Base-by-base conservation (phyloP, 306 rosid genomes). In the Hylodesmum podocarpum region DNA sequence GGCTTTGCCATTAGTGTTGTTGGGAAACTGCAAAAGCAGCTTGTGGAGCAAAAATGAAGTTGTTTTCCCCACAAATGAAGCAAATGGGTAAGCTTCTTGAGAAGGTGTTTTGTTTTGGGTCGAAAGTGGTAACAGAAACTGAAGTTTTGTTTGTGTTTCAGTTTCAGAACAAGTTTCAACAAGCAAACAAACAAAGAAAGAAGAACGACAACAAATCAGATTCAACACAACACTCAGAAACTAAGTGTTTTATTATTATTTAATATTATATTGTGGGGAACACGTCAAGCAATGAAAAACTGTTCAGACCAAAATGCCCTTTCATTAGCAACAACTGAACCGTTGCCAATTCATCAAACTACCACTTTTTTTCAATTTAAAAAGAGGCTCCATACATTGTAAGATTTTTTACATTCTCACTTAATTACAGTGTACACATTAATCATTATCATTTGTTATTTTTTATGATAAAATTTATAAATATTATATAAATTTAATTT, bases 1-100 rank as follows among this genome's bases (percentile, higher is more conserved):
- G 96, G 93, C 87, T 92, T 95, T 37, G 89, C 91, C 98, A 95
- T 95, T 64, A 40, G 21, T 78, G 64, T 55, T 70, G 36, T 2
- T 15, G 69, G 71, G 78, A 55, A 79, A 75, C 43, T 33, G 34
- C 69, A 72, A 79, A 76, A n/a, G 53, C 65, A 58, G 64, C 72
- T 51, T 75, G 70, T 54, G 85, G 50, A 66, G 75, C 78, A 55
- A 76, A 84, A 83, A 65, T 54, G 64, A 79, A 79, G 75, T 25
- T 16, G 77, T 71, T 58, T 85, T 80, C 19, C 49, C 46, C 31
- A 41, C 22, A 12, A 25, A 53, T 19, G 44, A 49, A 68, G 54
- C 44, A 72, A 66, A 11, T 59, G 75, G 78, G 55, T 78, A 66
- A 54, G 73, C 73, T 77, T 82, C 65, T 63, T 47, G 72, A 65